Evolutionary conservation across 345 rosid species (phyloP), one percentile per base, ranked within the genome.

Genomic region (Populus ilicifolia): DNA sequence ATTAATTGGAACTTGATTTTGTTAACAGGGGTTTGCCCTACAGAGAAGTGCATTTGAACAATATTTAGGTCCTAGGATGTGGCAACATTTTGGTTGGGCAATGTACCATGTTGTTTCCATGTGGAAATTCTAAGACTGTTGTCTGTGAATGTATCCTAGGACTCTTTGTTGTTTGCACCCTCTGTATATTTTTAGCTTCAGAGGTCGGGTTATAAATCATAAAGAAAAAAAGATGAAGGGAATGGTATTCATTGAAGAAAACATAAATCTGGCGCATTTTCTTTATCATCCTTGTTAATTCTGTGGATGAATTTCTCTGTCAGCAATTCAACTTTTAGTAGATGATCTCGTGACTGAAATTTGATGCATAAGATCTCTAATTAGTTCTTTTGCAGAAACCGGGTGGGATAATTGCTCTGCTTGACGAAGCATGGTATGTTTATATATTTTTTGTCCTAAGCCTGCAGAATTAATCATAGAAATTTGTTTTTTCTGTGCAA

Each of bases 341-440:
- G 41, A 56, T 78, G 35, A 68, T 66, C 70, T 73, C 52, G 72
- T 77, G 50, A 67, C 67, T 59, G 74, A 59, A 74, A 71, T 77
- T 69, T 73, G 71, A 50, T 74, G 43, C 39, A 36, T n/a, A 44
- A 11, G 72, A 67, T 77, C 54, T 81, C 82, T 77, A 68, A 82
- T 75, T 73, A 71, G 41, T 84, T 71, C 82, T 82, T 73, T 83
- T 84, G 84, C 97, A 94, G 99, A 93, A 93, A 87, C 90, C 98
- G 5, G 95, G 95, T 39, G 98, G 99, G 79, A 89, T 93, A 78
- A 90, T 94, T 76, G 86, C 98, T 69, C 87, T 94, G 79, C 93
- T 94, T 33, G 98, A 93, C 78, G 99, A 94, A 84, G 93, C 97
- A 76, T 93, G 99, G 99, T 94, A 94, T 54, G 83, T 67, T 70